Percentiles rank a stretch among this genome's conserved stretches.
These are phyloP conservation scores for Prototheca cutis DNA, from an alignment of 163 green algal genomes.

Conservation along the genomic window DNA sequence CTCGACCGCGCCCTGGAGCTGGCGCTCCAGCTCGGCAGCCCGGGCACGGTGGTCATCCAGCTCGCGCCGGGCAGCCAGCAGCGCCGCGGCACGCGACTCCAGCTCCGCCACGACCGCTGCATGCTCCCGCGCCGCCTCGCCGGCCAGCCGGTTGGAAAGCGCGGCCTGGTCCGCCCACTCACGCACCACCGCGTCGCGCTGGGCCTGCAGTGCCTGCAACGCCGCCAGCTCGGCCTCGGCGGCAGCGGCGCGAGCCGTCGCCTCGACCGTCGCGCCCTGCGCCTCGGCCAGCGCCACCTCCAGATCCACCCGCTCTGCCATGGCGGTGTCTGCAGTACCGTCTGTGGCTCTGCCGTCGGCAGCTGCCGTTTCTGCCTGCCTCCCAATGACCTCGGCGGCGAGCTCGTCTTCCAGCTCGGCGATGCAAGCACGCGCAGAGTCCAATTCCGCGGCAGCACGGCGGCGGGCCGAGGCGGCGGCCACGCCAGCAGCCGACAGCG, in stretches of 20 bases:
- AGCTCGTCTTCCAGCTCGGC: neutral
- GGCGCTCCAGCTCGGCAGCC: neutral
- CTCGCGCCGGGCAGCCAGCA: neutral
- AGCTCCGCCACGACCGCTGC: neutral
- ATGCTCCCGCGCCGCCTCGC: neutral
- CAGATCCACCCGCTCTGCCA: too few species aligned
- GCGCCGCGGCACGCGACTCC: neutral
- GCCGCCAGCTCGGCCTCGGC: neutral
- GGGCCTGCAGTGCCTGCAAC: neutral
- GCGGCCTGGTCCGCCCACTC: neutral
- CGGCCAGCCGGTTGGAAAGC: neutral
- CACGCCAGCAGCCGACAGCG: neutral
- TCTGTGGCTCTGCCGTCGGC: too few species aligned
- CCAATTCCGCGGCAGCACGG: neutral
- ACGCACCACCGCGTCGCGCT: neutral
- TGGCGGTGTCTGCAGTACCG: too few species aligned
- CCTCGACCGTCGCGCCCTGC: too few species aligned
- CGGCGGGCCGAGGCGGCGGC: neutral
- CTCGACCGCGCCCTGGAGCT: neutral
- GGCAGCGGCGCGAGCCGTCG: neutral
- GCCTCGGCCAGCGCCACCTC: too few species aligned
- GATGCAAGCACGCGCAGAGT: neutral
- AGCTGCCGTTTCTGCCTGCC: neutral
- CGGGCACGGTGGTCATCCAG: too few species aligned
- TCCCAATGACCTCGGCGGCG: neutral